A percentile compares a stretch with the other conserved stretches of the same genome.
These are phyloP conservation scores for Chaetomidium leptoderma DNA, from an alignment of 495 filamentous ascomycete genomes.

Conservation along the genomic window DNA sequence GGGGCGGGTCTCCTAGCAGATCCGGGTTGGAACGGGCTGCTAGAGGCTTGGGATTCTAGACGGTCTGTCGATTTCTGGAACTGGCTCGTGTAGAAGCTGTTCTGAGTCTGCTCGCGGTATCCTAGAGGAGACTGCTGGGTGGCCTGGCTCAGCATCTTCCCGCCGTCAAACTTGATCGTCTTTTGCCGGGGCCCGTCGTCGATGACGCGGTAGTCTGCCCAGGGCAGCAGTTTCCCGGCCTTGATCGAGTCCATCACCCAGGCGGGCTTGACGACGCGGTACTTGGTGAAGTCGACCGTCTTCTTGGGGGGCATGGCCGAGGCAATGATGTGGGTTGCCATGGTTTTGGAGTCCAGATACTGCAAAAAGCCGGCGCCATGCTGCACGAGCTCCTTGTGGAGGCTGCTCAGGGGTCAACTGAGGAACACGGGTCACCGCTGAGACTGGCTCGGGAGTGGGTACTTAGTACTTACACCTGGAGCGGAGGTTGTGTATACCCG, in stretches of 20 bases:
- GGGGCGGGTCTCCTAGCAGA: slow-evolving; percentile 17
- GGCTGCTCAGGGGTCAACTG: slow-evolving; percentile 23
- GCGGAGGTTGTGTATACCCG: slow-evolving; percentile 87
- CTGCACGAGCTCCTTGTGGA: slow-evolving; percentile 78
- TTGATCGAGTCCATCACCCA: slow-evolving; percentile 90
- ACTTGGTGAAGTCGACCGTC: slow-evolving; percentile 73
- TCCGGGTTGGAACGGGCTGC: slow-evolving; percentile 24
- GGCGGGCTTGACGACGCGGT: slow-evolving; percentile 91
- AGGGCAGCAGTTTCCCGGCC: slow-evolving; percentile 74
- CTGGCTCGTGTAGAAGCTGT: slow-evolving; percentile 75
- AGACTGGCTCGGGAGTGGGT: too few species aligned
- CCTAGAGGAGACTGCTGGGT: slow-evolving; percentile 41
- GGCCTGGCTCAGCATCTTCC: slow-evolving; percentile 61
- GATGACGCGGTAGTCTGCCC: slow-evolving; percentile 75
- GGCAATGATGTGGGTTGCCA: slow-evolving; percentile 91
- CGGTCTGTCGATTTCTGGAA: slow-evolving; percentile 41
- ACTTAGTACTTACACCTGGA: slow-evolving; percentile 63
- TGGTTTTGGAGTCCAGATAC: slow-evolving; percentile 90
- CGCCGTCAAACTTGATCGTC: slow-evolving; percentile 63
- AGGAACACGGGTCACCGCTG: not conserved
- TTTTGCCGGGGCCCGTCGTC: slow-evolving; percentile 76
- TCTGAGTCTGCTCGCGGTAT: slow-evolving; percentile 72
- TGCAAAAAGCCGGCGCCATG: slow-evolving; percentile 92
- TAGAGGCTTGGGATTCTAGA: slow-evolving; percentile 8
- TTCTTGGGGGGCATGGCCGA: slow-evolving; percentile 89